Conservation (phyloP, 192 early-diverging fungal genomes). For the Haplosporangium gracile region DNA sequence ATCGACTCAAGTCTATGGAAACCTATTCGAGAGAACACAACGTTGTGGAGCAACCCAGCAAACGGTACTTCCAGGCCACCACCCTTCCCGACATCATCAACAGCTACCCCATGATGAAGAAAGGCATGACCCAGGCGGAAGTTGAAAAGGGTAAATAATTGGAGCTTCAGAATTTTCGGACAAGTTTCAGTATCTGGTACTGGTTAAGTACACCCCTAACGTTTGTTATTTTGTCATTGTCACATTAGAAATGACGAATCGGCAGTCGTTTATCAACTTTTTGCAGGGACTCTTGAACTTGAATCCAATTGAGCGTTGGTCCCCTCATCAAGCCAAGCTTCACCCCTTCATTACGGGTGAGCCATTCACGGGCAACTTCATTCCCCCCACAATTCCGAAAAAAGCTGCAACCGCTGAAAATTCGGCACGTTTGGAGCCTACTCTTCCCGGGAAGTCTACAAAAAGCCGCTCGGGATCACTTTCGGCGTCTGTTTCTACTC, state of each 20-base stretch:
- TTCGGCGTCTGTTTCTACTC: slow-evolving; percentile 16
- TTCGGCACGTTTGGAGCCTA: slow-evolving; percentile 40
- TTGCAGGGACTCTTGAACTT: slow-evolving; percentile 89
- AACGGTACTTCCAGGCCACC: slow-evolving; percentile 90
- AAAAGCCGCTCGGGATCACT: slow-evolving; percentile 31
- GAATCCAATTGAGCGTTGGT: slow-evolving; percentile 95
- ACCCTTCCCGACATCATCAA: slow-evolving; percentile 91
- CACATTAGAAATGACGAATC: slow-evolving; percentile 74
- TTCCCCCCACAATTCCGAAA: slow-evolving; percentile 65
- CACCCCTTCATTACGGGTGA: slow-evolving; percentile 98
- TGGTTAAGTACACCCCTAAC: neutral
- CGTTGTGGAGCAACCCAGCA: slow-evolving; percentile 91
- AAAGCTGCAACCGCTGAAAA: slow-evolving; percentile 45
- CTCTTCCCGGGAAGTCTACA: slow-evolving; percentile 26
- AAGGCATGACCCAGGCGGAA: slow-evolving; percentile 72
- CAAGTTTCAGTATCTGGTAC: too few relatives aligned
- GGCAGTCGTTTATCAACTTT: slow-evolving; percentile 92
- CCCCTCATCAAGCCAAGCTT: slow-evolving; percentile 91
- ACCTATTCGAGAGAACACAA: slow-evolving; percentile 85
- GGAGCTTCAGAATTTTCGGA: too few relatives aligned
- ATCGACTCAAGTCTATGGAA: slow-evolving; percentile 83
- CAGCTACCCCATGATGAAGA: slow-evolving; percentile 84
- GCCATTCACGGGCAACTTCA: slow-evolving; percentile 76
- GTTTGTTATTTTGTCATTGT: neutral
- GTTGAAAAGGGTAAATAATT: slow-evolving; percentile 76